Conservation (phyloP, 176 grass and related monocot genomes). For the Phyllostachys edulis region DNA sequence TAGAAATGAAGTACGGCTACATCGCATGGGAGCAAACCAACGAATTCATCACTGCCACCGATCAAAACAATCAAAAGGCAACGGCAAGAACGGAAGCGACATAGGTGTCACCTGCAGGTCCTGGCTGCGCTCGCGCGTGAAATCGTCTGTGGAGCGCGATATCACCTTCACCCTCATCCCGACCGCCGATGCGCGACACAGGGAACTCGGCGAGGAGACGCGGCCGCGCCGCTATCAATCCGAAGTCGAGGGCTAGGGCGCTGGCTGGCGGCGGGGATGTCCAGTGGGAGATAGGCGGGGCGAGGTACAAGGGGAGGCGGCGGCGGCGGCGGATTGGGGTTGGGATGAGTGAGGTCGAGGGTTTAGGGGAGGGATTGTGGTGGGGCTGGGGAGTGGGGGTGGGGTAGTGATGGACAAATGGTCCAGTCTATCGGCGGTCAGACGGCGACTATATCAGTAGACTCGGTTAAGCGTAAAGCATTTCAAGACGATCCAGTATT, state of each 20-base stretch:
- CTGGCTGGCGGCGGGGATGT: too few species aligned
- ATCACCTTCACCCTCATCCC: constrained; percentile 97
- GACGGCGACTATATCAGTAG: too few species aligned
- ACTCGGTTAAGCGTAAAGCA: too few species aligned
- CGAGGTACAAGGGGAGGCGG: too few species aligned
- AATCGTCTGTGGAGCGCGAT: constrained; percentile 88
- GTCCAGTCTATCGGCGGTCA: too few species aligned
- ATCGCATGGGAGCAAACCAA: not conserved
- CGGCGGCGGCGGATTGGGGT: too few species aligned
- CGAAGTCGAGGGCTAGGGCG: not conserved
- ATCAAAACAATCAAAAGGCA: not conserved
- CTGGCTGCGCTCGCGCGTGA: constrained; percentile 88
- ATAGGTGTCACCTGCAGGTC: constrained; percentile 62
- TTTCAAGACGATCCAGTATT: too few species aligned
- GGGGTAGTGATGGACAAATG: too few species aligned
- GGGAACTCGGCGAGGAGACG: not conserved
- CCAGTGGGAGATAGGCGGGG: too few species aligned
- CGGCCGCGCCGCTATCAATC: not conserved
- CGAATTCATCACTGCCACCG: not conserved
- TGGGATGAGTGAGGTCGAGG: too few species aligned
- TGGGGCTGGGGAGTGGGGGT: too few species aligned
- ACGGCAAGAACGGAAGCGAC: not conserved
- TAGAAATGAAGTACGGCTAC: not conserved
- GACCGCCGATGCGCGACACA: not conserved
- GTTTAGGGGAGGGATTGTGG: too few species aligned